Conservation (phyloP, 2,329 filamentous ascomycete species). For the Penicillium capsulatum region DNA sequence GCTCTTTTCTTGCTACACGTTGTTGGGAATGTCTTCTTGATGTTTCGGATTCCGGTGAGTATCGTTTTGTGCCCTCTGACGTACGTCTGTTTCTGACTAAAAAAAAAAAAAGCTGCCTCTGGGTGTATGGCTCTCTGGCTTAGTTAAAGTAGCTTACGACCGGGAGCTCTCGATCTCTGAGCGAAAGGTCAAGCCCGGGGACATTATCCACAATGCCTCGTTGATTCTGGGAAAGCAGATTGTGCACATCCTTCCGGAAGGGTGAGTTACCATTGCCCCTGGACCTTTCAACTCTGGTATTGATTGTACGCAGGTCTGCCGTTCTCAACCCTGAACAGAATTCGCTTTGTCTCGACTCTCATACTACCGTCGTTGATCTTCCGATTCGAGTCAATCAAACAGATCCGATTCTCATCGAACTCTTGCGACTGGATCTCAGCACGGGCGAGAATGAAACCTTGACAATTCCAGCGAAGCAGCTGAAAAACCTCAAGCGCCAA, state of each 20-base stretch:
- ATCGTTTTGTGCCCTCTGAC: background rate
- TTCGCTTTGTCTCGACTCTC: conserved; percentile 74
- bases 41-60: conserved; percentile 81
- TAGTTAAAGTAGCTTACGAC: conserved; percentile 82
- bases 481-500: conserved; percentile 70
- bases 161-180: conserved; percentile 92
- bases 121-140: conserved; percentile 64
- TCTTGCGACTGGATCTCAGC: conserved; percentile 81
- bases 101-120: conserved; percentile 62
- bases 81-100: background rate
- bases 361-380: conserved; percentile 59
- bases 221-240: conserved; percentile 95
- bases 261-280: conserved; percentile 46
- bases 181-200: conserved; percentile 79
- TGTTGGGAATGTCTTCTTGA: conserved; percentile 74
- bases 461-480: conserved; percentile 66
- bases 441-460: conserved; percentile 76
- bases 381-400: conserved; percentile 95
- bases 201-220: conserved; percentile 85
- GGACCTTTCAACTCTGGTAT: background rate
- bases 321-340: conserved; percentile 75
- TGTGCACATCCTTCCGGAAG: conserved; percentile 95
- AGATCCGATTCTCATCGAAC: conserved; percentile 78
- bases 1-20: conserved; percentile 68
- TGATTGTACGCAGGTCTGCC: conserved; percentile 59